These are phyloP conservation scores for Ceratocystis eucalypticola DNA, from an alignment of 2,329 filamentous ascomycete genomes.

Conservation along the genomic window DNA sequence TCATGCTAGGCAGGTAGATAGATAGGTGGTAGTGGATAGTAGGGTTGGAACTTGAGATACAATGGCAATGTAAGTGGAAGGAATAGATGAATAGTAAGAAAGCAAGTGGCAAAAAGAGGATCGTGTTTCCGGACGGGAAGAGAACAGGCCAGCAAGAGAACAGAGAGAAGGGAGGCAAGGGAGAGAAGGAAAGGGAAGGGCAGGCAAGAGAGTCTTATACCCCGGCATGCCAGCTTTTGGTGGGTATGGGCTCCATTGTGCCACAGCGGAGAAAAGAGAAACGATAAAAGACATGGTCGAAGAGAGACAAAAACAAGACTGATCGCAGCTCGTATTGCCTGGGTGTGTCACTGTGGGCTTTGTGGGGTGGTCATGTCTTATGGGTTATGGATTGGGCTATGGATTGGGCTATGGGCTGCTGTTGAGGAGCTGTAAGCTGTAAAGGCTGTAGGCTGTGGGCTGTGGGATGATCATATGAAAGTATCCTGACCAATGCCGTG, in stretches of 20 bases:
- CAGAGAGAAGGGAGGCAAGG: not conserved
- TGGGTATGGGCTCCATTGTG: not conserved
- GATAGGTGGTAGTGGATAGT: not conserved
- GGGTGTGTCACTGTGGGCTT: not conserved
- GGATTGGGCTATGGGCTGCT: not conserved
- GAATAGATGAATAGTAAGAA: not conserved
- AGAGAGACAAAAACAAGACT: not conserved
- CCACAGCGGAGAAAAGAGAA: not conserved
- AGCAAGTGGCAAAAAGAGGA: not conserved
- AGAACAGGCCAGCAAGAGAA: not conserved
- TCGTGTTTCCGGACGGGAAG: not conserved
- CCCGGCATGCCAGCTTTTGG: not conserved
- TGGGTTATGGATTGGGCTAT: not conserved
- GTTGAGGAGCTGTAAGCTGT: not conserved
- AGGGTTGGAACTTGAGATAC: not conserved
- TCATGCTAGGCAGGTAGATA: not conserved
- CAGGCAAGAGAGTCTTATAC: slow-evolving; percentile 1
- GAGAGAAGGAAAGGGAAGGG: not conserved
- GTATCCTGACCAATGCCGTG: too few species aligned
- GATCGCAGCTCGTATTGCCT: slow-evolving; percentile 9
- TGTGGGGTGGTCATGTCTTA: not conserved
- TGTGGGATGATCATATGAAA: too few species aligned
- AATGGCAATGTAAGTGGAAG: not conserved
- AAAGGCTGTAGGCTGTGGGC: too few species aligned
- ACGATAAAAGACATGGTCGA: not conserved